phyloP scores from a whole-genome alignment of 2,329 filamentous ascomycete genomes.

The Scedosporium dehoogii region DNA sequence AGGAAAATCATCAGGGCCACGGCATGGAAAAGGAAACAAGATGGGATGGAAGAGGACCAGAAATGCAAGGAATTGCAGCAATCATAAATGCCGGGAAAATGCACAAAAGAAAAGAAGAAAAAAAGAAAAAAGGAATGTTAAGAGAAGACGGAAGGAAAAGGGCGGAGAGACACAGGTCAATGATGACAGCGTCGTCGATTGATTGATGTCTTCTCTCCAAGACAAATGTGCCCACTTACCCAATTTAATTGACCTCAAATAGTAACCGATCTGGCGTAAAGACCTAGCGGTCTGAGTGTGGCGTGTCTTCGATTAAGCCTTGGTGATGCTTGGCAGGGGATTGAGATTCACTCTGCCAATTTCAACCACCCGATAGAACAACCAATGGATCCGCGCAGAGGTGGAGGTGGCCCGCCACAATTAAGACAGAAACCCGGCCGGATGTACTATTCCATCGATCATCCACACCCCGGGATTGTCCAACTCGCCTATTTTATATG shows the following conservation, averaged over 20 bases:
- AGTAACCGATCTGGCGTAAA: not conserved
- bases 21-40: not conserved
- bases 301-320: not conserved
- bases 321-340: constrained; percentile 1
- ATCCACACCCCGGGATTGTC: not conserved
- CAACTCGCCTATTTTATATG: no score
- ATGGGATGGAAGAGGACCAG: not conserved
- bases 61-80: not conserved
- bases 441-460: not conserved
- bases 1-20: not conserved
- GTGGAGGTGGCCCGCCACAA: not conserved
- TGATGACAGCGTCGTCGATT: not conserved
- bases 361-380: not conserved
- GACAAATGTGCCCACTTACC: not conserved
- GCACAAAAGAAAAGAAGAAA: not conserved
- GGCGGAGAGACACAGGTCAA: not conserved
- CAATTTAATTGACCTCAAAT: not conserved
- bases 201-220: not conserved
- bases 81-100: not conserved
- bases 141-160: not conserved
- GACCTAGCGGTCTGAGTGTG: not conserved
- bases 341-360: not conserved
- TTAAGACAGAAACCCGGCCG: not conserved
- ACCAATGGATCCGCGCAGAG: not conserved
- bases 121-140: not conserved